Conservation (phyloP, 2,329 filamentous ascomycete species). For the Amauroascus niger region DNA sequence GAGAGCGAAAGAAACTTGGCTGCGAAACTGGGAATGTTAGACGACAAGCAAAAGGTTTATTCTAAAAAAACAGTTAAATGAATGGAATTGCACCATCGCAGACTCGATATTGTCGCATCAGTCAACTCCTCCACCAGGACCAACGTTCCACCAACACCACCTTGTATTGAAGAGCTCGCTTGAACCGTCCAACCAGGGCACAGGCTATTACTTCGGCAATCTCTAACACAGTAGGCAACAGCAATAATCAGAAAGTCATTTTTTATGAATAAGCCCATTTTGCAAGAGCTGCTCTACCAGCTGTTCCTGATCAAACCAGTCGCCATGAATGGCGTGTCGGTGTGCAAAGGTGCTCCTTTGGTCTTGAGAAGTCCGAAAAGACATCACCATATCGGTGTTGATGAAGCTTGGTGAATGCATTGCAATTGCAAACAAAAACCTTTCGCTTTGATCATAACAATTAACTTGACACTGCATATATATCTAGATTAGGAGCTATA, state of each 20-base stretch:
- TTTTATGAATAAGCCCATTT: too few species aligned
- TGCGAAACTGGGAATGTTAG: not conserved
- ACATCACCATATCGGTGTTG: slow-evolving; percentile 40
- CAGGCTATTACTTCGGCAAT: too few species aligned
- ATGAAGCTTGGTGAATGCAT: slow-evolving; percentile 26
- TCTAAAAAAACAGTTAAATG: not conserved
- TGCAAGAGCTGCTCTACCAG: slow-evolving; percentile 22
- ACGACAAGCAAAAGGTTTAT: not conserved
- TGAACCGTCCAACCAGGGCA: too few species aligned
- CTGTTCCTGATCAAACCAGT: slow-evolving; percentile 32
- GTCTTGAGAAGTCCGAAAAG: slow-evolving; percentile 24
- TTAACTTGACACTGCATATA: not conserved
- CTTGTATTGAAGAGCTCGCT: too few species aligned
- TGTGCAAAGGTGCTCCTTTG: slow-evolving; percentile 36
- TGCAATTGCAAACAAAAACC: not conserved
- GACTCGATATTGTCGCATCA: too few species aligned
- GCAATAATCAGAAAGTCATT: too few species aligned
- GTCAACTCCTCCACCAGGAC: too few species aligned
- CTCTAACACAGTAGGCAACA: too few species aligned
- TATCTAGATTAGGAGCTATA: not conserved
- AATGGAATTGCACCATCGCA: too few species aligned
- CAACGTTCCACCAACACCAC: too few species aligned
- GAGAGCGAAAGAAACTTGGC: not conserved
- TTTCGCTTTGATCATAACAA: not conserved
- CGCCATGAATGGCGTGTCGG: slow-evolving; percentile 31